Base-by-base conservation (phyloP, 495 filamentous ascomycete genomes). In the Tuber calosporum region DNA sequence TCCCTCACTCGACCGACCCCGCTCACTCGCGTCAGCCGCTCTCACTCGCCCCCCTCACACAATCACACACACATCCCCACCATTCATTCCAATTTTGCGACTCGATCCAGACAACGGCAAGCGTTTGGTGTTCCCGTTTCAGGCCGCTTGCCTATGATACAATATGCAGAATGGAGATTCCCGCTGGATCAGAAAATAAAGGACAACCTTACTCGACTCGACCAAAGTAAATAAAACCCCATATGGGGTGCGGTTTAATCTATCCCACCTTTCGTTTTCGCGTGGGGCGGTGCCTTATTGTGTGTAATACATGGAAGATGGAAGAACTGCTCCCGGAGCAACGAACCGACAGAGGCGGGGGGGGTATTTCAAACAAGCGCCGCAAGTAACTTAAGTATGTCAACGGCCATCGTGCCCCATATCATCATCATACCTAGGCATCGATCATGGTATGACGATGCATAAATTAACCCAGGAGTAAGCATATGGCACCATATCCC, bases 11-110 rank as follows among this genome's bases (percentile, higher is more conserved):
- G 53, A 62, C 53, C 53, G 53, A 62, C 53, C 53, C 53, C 53
- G 53, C 53, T 62, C 53, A 62, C 53, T 62, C 53, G 53, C 53
- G 53, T 62, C 53, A 62, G 53, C 53, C 53, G 53, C 26, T 62
- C 53, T 62, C 53, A 62, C 53, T 62, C 53, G 53, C n/a, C 53
- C 53, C 53, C 53, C 53, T 62, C 53, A 26, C 53, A 30, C 53
- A 13, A 13, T 62, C 53, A 4, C 53, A 13, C n/a, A 13, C 48
- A n/a, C 53, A 30, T n/a, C n/a, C n/a, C n/a, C 53, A 62, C 53
- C 26, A n/a, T 6, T 53, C 45, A 11, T n/a, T 26, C 22, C 22
- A 26, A 45, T 45, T 22, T 20, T 20, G 3, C 43, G 22, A 22
- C 43, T 53, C 45, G 22, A 53, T 53, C 19, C 45, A 26, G 45